These are phyloP conservation scores for Inosperma sp. DNA, from an alignment of 768 basidiomycete species.

Conservation along the genomic window DNA sequence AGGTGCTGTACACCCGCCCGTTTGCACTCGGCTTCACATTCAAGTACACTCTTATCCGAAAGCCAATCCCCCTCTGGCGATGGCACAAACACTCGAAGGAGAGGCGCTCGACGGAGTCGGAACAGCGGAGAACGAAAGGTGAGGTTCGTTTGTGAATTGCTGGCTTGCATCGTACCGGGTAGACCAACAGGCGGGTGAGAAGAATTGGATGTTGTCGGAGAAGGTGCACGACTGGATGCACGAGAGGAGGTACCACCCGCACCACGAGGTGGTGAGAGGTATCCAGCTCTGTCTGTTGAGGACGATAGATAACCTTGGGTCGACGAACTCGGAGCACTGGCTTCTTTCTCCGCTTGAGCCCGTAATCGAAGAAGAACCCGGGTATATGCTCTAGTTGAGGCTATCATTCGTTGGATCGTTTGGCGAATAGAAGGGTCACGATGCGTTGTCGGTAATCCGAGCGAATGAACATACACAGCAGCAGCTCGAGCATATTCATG, in stretches of 20 bases:
- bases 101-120: conserved; percentile 64
- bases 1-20: conserved; percentile 59
- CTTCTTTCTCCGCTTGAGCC: conserved; percentile 67
- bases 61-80: conserved; percentile 86
- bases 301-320: conserved; percentile 13
- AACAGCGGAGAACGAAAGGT: conserved; percentile 69
- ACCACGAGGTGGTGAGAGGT: conserved; percentile 18
- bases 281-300: conserved; percentile 9
- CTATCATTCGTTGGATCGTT: conserved; percentile 48
- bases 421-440: conserved; percentile 39
- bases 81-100: conserved; percentile 79
- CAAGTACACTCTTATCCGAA: conserved; percentile 72
- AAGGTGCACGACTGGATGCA: conserved; percentile 61
- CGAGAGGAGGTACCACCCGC: conserved; percentile 33
- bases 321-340: conserved; percentile 22
- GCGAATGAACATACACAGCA: conserved; percentile 50
- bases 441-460: conserved; percentile 37
- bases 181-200: conserved; percentile 39
- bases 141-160: conserved; percentile 23
- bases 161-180: conserved; percentile 17
- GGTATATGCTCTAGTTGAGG: conserved; percentile 70
- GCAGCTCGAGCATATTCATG: conserved; percentile 68
- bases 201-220: conserved; percentile 51
- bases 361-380: conserved; percentile 76
- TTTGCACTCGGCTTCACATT: conserved; percentile 78